These are phyloP conservation scores for Globisporangium carolinianum DNA, from an alignment of 352 stramenopile species.

Conservation along the genomic window DNA sequence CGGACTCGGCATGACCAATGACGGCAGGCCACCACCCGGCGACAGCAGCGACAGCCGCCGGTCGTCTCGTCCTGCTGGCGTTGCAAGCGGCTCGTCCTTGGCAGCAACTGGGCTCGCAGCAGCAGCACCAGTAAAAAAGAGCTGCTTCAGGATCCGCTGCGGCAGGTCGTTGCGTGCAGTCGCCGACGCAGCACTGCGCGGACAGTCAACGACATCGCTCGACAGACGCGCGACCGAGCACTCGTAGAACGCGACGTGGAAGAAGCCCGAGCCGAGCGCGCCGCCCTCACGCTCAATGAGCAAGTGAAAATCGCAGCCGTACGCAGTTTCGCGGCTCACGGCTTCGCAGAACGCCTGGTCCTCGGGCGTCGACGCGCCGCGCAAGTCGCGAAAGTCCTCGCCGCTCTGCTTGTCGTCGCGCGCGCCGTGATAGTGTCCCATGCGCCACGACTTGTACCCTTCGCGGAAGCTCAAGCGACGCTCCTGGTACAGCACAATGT, in stretches of 20 bases:
- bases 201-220: constrained; percentile 26
- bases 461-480: constrained; percentile 69
- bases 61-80: background rate
- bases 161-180: constrained; percentile 21
- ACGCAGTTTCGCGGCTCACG: constrained; percentile 40
- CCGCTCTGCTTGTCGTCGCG: constrained; percentile 64
- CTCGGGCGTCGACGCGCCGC: constrained; percentile 46
- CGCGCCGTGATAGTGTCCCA: constrained; percentile 68
- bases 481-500: constrained; percentile 83
- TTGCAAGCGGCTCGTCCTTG: background rate
- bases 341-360: constrained; percentile 78
- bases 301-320: constrained; percentile 73
- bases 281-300: constrained; percentile 56
- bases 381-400: constrained; percentile 38
- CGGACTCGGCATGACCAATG: constrained; percentile 8
- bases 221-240: constrained; percentile 65
- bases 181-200: constrained; percentile 14
- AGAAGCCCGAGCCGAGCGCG: constrained; percentile 58
- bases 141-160: constrained; percentile 35
- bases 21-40: constrained; percentile 4
- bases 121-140: constrained; percentile 4
- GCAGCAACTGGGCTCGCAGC: constrained; percentile 13
- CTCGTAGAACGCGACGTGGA: constrained; percentile 86
- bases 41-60: background rate
- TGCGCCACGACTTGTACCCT: constrained; percentile 82